These are phyloP conservation scores for Cladophialophora carrionii DNA, from an alignment of 2,329 filamentous ascomycete genomes.

Conservation along the genomic window DNA sequence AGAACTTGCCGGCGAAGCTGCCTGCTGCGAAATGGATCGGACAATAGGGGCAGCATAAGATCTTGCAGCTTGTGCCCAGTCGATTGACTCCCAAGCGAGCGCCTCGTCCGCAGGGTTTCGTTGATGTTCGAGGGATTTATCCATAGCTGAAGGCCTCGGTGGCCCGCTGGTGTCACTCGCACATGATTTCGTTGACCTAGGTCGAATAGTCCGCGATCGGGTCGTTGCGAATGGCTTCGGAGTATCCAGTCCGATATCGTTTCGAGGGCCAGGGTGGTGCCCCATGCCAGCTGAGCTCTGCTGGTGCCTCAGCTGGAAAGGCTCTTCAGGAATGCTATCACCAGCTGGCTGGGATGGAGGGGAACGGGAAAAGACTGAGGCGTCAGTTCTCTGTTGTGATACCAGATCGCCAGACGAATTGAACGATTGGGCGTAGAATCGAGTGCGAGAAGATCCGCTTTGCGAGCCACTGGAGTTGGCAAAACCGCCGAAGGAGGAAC, in stretches of 20 bases:
- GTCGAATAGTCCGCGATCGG: not conserved
- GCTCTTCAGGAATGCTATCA: slow-evolving; percentile 9
- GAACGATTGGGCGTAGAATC: slow-evolving; percentile 29
- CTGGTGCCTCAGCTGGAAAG: not conserved
- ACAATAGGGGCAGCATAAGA: not conserved
- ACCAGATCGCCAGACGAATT: slow-evolving; percentile 34
- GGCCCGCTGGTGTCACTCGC: not conserved
- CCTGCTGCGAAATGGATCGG: not conserved
- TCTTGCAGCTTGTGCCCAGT: slow-evolving; percentile 4
- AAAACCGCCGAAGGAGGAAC: slow-evolving; percentile 27
- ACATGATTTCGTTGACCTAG: not conserved
- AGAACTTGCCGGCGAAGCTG: not conserved
- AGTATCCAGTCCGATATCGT: not conserved
- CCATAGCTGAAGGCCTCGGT: not conserved
- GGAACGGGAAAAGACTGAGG: slow-evolving; percentile 10
- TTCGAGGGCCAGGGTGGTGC: not conserved
- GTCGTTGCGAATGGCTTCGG: not conserved
- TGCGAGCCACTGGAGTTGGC: slow-evolving; percentile 27
- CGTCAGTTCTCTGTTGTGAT: slow-evolving; percentile 25
- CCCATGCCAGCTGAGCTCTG: not conserved
- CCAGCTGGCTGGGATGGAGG: slow-evolving; percentile 7
- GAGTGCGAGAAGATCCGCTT: slow-evolving; percentile 17
- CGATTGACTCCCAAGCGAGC: slow-evolving; percentile 1
- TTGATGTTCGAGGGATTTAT: not conserved
- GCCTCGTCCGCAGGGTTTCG: not conserved